A percentile compares a stretch with the other conserved stretches of the same genome.
Evolutionary conservation across 2,329 filamentous ascomycete genomes (phyloP).

Genomic region (Penicillium vulpinum): DNA sequence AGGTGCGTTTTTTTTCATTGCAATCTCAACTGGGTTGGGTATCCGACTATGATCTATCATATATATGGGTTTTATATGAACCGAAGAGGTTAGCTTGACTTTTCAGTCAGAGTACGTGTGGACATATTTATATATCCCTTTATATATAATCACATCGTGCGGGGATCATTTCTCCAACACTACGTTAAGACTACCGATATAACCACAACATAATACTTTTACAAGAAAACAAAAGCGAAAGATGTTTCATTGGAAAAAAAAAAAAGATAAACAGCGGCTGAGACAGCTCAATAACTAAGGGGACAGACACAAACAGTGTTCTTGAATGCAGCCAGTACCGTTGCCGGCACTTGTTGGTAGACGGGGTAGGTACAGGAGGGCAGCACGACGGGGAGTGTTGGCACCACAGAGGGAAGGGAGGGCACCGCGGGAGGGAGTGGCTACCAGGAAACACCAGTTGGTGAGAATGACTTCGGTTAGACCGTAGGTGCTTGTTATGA

Average conservation of each 20-base stretch:
- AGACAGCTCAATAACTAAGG: not conserved
- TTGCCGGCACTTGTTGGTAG: not conserved
- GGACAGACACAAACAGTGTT: not conserved
- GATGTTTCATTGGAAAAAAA: not conserved
- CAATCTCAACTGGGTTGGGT: not conserved
- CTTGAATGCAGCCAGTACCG: not conserved
- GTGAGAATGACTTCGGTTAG: too few species aligned
- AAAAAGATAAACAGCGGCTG: not conserved
- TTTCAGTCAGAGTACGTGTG: not conserved
- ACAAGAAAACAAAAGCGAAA: not conserved
- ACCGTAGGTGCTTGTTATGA: too few species aligned
- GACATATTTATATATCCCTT: not conserved
- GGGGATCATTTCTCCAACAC: conserved; percentile 5
- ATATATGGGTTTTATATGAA: not conserved
- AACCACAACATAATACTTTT: not conserved
- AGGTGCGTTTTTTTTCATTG: not conserved
- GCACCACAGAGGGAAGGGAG: not conserved
- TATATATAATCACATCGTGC: not conserved
- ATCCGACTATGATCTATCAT: not conserved
- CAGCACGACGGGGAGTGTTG: not conserved
- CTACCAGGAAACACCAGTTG: too few species aligned
- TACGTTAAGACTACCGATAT: not conserved
- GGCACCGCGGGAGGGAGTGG: not conserved
- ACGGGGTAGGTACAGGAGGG: not conserved
- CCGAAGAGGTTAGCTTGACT: not conserved